Conservation (phyloP, 1,139 yeast species). For the Saccharomyces hybrid region DNA sequence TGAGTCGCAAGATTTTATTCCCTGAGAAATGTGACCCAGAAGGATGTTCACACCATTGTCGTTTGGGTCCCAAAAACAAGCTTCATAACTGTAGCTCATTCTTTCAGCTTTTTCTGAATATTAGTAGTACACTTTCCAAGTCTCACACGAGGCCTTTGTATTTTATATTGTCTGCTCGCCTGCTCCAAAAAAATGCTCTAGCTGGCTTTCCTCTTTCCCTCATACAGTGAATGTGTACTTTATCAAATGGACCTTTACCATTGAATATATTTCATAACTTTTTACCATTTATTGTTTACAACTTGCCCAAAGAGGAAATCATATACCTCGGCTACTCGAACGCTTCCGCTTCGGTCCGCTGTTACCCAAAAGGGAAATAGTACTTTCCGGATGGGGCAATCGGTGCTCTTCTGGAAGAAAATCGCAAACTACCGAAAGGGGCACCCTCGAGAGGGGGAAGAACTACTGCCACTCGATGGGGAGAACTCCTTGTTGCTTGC, state of each 20-base stretch:
- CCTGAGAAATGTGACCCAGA: slow-evolving; percentile 24
- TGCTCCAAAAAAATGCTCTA: background rate
- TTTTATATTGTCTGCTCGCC: background rate
- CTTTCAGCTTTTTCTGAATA: background rate
- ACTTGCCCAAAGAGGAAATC: background rate
- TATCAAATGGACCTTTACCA: background rate
- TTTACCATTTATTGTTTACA: background rate
- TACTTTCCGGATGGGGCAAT: background rate
- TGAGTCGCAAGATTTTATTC: slow-evolving; percentile 23
- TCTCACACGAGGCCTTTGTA: background rate
- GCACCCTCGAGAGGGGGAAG: background rate
- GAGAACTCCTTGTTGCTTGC: background rate
- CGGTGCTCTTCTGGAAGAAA: background rate
- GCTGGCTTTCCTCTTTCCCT: background rate
- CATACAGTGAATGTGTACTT: background rate
- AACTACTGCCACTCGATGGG: background rate
- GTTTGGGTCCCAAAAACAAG: slow-evolving; percentile 31
- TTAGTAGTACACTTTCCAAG: background rate
- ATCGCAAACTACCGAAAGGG: background rate
- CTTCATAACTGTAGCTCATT: slow-evolving; percentile 23
- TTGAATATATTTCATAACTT: background rate
- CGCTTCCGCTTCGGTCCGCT: background rate
- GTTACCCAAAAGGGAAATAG: background rate
- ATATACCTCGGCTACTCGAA: background rate
- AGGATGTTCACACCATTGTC: slow-evolving; percentile 28